Evolutionary conservation across 2,329 filamentous ascomycete genomes (phyloP), one percentile per base, ranked within the genome.

Genomic region (Aspergillus alliaceus): DNA sequence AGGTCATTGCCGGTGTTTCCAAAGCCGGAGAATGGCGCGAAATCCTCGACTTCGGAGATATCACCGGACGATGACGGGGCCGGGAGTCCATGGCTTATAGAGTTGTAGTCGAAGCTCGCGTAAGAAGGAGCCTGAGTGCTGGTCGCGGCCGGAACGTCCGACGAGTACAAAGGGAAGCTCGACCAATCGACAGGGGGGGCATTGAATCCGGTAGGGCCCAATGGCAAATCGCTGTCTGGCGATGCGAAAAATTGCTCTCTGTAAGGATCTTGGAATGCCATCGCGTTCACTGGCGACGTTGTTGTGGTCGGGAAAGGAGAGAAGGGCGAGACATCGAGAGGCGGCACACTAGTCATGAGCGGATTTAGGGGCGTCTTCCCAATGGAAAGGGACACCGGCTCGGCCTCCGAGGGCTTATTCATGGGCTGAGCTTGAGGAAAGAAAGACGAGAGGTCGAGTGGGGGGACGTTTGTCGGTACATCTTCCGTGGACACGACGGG

Each of bases 1-100:
- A 73, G 62, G 58, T 75, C 69, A 61, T 66, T 64, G 44, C 63
- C 63, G 44, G 65, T 55, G 34, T 64, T 60, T 22, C 64, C 69
- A 29, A 73, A 57, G 22, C 64, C 69, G 15, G 69, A 70, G 49
- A 73, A 66, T 7, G 71, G 67, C 15, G 69, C 68, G 51, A 73
- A 77, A 44, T 81, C 79, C 29, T 80, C 79, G 12, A 75, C 71
- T 60, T 81, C 79, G 3, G 79, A 81, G 20, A 77, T 69, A 47
- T 80, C 79, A n/a, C 77, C 79, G 5, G 79, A 80, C 3, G 79
- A 80, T 8, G 78, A 79, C 11, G 73, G 76, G 1, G 76, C 70
- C 12, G 77, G 66, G 8, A 75, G 71, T 27, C 74, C 70, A 24
- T 72, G 72, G 15, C 65, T 70, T 51, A 76, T 71, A 24, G 70